phyloP scores from a whole-genome alignment of 2,329 filamentous ascomycete species.

The Alternaria sp. region DNA sequence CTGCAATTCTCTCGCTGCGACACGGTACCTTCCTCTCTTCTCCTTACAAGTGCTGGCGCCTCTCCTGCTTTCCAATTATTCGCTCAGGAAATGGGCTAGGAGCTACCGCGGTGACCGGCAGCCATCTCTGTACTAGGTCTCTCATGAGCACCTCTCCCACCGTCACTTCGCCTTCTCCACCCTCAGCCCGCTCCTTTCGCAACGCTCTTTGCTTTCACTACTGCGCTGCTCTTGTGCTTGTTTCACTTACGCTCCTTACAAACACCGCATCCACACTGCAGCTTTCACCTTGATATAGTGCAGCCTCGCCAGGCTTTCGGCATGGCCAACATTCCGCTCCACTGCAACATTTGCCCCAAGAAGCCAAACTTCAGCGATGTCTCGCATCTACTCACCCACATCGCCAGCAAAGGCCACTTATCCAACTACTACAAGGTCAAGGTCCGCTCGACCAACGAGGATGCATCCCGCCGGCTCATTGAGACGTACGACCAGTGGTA shows the following conservation, averaged over 20 bases:
- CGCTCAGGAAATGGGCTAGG: conserved; percentile 27
- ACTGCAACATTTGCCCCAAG: conserved; percentile 84
- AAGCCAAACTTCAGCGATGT: conserved; percentile 84
- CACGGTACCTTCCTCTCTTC: conserved; percentile 33
- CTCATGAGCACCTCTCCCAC: conserved; percentile 30
- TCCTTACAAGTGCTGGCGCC: conserved; percentile 14
- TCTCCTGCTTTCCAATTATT: conserved; percentile 21
- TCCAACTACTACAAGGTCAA: conserved; percentile 83
- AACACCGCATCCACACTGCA: conserved; percentile 10
- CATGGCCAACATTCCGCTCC: conserved; percentile 66
- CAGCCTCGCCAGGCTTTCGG: conserved; percentile 36
- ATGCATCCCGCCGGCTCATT: conserved; percentile 67
- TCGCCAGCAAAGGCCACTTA: conserved; percentile 91
- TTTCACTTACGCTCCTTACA: conserved; percentile 35
- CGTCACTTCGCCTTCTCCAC: conserved; percentile 43
- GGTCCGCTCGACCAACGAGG: conserved; percentile 72
- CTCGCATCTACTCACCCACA: conserved; percentile 89
- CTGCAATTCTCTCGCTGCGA: conserved; percentile 9
- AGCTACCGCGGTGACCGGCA: conserved; percentile 33
- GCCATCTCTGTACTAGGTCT: conserved; percentile 26
- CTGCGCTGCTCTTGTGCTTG: conserved; percentile 31
- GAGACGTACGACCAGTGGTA: conserved; percentile 82
- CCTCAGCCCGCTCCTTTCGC: conserved; percentile 47
- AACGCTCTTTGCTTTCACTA: conserved; percentile 29
- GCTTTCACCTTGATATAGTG: conserved; percentile 4